Evolutionary conservation across 345 rosid genomes (phyloP).

Genomic region (Capsella bursapastoris): DNA sequence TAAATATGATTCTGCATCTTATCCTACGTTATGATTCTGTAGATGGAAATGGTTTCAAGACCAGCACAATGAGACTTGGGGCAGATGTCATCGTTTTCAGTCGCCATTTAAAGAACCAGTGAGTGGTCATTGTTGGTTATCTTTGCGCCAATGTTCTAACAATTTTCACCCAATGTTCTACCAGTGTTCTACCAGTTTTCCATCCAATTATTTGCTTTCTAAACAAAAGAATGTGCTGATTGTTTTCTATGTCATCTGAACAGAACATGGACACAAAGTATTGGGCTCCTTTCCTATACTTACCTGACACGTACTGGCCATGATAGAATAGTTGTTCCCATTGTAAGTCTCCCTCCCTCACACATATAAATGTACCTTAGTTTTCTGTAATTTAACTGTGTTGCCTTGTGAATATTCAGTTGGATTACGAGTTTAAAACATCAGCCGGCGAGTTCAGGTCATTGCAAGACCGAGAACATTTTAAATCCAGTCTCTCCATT

Average conservation of each 20-base stretch:
- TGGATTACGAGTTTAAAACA: slow-evolving; percentile 69
- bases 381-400: slow-evolving; percentile 13
- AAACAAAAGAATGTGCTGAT: slow-evolving; percentile 21
- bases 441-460: slow-evolving; percentile 48
- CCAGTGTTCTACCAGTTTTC: slow-evolving; percentile 6
- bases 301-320: slow-evolving; percentile 73
- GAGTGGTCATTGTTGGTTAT: slow-evolving; percentile 38
- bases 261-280: slow-evolving; percentile 75
- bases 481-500: slow-evolving; percentile 65
- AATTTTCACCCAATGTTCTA: slow-evolving; percentile 1
- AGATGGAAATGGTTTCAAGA: slow-evolving; percentile 99
- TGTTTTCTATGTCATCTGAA: slow-evolving; percentile 33
- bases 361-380: slow-evolving; percentile 13
- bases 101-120: slow-evolving; percentile 69
- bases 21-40: slow-evolving; percentile 47
- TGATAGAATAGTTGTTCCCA: slow-evolving; percentile 92
- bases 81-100: slow-evolving; percentile 94
- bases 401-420: slow-evolving; percentile 51
- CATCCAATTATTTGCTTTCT: slow-evolving; percentile 10
- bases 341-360: slow-evolving; percentile 61
- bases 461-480: slow-evolving; percentile 64
- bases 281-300: slow-evolving; percentile 90
- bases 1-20: slow-evolving; percentile 16
- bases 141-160: slow-evolving; percentile 13
- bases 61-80: slow-evolving; percentile 97